These are phyloP conservation scores for Emmonsiellopsis sp. DNA, from an alignment of 2,329 filamentous ascomycete species.

Conservation along the genomic window DNA sequence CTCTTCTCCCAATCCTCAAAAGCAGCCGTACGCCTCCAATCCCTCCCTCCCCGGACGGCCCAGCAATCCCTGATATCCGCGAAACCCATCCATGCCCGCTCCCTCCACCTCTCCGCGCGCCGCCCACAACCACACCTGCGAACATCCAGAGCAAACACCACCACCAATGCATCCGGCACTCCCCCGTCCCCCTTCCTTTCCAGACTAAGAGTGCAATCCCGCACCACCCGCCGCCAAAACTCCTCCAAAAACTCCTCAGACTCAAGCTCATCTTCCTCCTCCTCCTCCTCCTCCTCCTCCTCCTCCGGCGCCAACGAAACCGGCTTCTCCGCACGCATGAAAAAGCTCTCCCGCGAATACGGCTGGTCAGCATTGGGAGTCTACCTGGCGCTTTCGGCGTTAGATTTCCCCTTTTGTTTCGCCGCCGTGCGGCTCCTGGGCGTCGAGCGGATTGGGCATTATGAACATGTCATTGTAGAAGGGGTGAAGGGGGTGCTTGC, in stretches of 20 bases:
- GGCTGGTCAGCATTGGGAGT: slow-evolving; percentile 91
- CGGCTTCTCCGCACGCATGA: slow-evolving; percentile 60
- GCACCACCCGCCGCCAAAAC: slow-evolving; percentile 16
- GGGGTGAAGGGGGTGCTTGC: slow-evolving; percentile 23
- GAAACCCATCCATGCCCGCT: not conserved
- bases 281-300: slow-evolving; percentile 13
- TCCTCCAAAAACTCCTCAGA: slow-evolving; percentile 11
- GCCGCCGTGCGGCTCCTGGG: slow-evolving; percentile 73
- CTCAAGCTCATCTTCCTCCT: slow-evolving; percentile 7
- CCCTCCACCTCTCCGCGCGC: slow-evolving; percentile 1
- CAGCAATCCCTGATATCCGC: not conserved
- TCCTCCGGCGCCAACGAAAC: slow-evolving; percentile 26
- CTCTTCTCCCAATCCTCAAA: not conserved
- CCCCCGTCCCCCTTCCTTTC: not conserved
- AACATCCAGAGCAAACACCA: slow-evolving; percentile 5
- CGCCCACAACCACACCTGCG: not conserved
- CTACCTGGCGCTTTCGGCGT: slow-evolving; percentile 68
- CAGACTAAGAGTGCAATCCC: slow-evolving; percentile 4
- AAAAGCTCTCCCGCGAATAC: slow-evolving; percentile 81
- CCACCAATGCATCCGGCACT: no score
- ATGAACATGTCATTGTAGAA: slow-evolving; percentile 36
- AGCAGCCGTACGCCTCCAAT: not conserved
- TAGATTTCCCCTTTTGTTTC: slow-evolving; percentile 96
- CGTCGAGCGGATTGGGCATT: slow-evolving; percentile 68
- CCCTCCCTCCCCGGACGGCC: not conserved